Evolutionary conservation across 164 flowering plant species (phyloP).

Genomic region (Nelumbo lutea): DNA sequence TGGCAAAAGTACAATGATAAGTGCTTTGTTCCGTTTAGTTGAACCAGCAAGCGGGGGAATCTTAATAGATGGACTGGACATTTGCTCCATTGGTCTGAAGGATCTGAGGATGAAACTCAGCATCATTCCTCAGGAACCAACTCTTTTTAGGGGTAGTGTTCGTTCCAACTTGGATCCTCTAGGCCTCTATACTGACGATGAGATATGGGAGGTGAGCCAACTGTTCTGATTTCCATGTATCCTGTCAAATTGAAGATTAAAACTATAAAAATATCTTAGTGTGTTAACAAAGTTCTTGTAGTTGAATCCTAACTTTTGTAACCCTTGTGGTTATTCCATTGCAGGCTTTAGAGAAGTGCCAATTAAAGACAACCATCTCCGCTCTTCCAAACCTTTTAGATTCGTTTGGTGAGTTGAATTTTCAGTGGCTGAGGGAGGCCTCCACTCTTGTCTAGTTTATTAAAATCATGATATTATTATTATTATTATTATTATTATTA

Average conservation of each 20-base stretch:
- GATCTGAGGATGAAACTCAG: slow-evolving; percentile 76
- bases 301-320: no score
- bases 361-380: slow-evolving; percentile 50
- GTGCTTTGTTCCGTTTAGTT: slow-evolving; percentile 78
- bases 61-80: slow-evolving; percentile 63
- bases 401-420: slow-evolving; percentile 48
- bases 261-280: no score
- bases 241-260: no score
- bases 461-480: no score
- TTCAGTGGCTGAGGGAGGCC: no score
- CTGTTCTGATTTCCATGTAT: background rate
- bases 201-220: slow-evolving; percentile 69
- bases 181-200: slow-evolving; percentile 62
- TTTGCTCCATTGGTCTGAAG: slow-evolving; percentile 63
- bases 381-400: slow-evolving; percentile 60
- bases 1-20: slow-evolving; percentile 76
- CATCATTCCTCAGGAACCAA: slow-evolving; percentile 90
- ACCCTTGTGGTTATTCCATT: background rate
- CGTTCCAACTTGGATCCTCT: slow-evolving; percentile 79
- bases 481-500: no score
- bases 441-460: no score
- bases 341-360: slow-evolving; percentile 83
- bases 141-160: slow-evolving; percentile 77
- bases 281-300: no score
- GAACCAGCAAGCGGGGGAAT: slow-evolving; percentile 73